These are phyloP conservation scores for Mycena sanguinolenta DNA, from an alignment of 768 basidiomycete genomes.

Conservation along the genomic window DNA sequence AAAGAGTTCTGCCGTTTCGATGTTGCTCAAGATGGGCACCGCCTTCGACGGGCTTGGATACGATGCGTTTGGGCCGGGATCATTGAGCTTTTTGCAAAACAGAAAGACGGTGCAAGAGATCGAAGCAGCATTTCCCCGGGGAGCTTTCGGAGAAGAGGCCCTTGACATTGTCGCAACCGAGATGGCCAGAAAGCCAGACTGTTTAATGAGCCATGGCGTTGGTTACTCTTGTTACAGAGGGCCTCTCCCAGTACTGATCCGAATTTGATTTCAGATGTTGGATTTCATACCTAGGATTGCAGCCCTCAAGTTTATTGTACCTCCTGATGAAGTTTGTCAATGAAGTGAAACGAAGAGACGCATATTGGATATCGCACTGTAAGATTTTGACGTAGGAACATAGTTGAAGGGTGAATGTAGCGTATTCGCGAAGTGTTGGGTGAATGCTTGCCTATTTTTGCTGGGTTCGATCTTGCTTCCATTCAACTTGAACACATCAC, in stretches of 20 bases:
- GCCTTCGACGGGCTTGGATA: slow-evolving; percentile 22
- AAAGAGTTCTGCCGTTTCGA: slow-evolving; percentile 17
- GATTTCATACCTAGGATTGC: slow-evolving; percentile 25
- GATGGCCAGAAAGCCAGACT: slow-evolving; percentile 24
- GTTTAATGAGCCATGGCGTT: slow-evolving; percentile 25
- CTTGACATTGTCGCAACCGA: slow-evolving; percentile 18
- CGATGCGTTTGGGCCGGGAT: slow-evolving; percentile 17
- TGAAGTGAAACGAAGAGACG: background rate
- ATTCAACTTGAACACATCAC: background rate
- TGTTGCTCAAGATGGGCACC: slow-evolving; percentile 22
- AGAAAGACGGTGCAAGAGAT: slow-evolving; percentile 28
- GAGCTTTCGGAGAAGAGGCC: slow-evolving; percentile 13
- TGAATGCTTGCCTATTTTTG: too few relatives aligned
- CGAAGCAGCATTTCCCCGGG: slow-evolving; percentile 17
- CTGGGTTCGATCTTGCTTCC: background rate
- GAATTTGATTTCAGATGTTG: slow-evolving; percentile 13
- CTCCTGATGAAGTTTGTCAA: slow-evolving; percentile 19
- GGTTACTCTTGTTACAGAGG: background rate
- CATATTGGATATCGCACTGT: too few relatives aligned
- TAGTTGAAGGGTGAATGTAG: too few relatives aligned
- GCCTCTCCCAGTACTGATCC: background rate
- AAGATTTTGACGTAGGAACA: too few relatives aligned
- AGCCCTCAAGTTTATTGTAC: slow-evolving; percentile 18
- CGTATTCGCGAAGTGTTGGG: too few relatives aligned
- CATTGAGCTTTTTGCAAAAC: slow-evolving; percentile 13